phyloP scores from a whole-genome alignment of 768 basidiomycete genomes.

The Pleurotus eryngii region DNA sequence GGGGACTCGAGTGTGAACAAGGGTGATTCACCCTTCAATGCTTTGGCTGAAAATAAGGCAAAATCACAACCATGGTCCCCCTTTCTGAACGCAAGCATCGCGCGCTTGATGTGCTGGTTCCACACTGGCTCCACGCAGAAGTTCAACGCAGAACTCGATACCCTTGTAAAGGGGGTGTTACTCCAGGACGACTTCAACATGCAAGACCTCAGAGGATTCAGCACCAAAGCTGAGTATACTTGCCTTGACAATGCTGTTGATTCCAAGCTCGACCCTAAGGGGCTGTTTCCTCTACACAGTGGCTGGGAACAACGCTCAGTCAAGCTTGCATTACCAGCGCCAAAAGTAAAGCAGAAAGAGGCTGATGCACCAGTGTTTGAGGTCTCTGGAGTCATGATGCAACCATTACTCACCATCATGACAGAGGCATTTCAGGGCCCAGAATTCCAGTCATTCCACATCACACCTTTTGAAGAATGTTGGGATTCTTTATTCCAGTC shows the following conservation, averaged over 20 bases:
- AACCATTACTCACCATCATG: slow-evolving; percentile 19
- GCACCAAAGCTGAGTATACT: slow-evolving; percentile 11
- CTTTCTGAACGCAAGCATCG: not conserved
- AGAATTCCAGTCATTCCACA: slow-evolving; percentile 9
- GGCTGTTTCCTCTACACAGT: not conserved
- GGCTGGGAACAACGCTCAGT: slow-evolving; percentile 21
- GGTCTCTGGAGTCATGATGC: slow-evolving; percentile 24
- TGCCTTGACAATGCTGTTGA: slow-evolving; percentile 12
- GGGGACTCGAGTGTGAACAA: too few relatives aligned
- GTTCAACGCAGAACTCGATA: slow-evolving; percentile 17
- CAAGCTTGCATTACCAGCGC: slow-evolving; percentile 9
- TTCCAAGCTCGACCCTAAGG: not conserved
- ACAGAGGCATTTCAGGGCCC: slow-evolving; percentile 15
- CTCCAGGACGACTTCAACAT: slow-evolving; percentile 19
- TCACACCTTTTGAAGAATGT: slow-evolving; percentile 14
- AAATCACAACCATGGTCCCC: not conserved
- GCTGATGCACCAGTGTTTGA: slow-evolving; percentile 23
- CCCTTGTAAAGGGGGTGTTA: slow-evolving; percentile 22
- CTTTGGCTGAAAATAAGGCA: too few relatives aligned
- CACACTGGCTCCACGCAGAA: slow-evolving; percentile 13
- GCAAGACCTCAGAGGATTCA: slow-evolving; percentile 18
- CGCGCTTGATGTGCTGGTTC: slow-evolving; percentile 22
- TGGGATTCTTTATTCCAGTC: slow-evolving; percentile 10
- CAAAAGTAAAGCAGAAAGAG: slow-evolving; percentile 16
- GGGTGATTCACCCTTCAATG: too few relatives aligned